These are phyloP conservation scores for Triticum aestivum DNA, from an alignment of 176 grass and related monocot genomes.

Conservation along the genomic window IWGSC_CS_RefSeq_v2.1 NC_057800.1:648589645-648590144, in stretches of 20 bases:
- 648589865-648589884: too few relatives aligned
- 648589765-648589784: too few relatives aligned
- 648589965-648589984: too few relatives aligned
- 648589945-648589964: too few relatives aligned
- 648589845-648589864: background rate
- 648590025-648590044: conserved; percentile 30
- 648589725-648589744: too few relatives aligned
- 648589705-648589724: background rate
- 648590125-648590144: background rate
- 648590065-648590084: background rate
- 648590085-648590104: background rate
- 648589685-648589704: background rate
- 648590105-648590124: conserved; percentile 38
- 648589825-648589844: background rate
- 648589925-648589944: background rate
- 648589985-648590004: too few relatives aligned
- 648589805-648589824: conserved; percentile 16
- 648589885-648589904: background rate
- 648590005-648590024: background rate
- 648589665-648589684: background rate
- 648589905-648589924: background rate
- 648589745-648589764: too few relatives aligned
- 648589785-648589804: background rate
- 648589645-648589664: background rate
- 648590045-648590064: conserved; percentile 9